Evolutionary conservation across 2,329 filamentous ascomycete species (phyloP).

Genomic region (Eutypella sp.): DNA sequence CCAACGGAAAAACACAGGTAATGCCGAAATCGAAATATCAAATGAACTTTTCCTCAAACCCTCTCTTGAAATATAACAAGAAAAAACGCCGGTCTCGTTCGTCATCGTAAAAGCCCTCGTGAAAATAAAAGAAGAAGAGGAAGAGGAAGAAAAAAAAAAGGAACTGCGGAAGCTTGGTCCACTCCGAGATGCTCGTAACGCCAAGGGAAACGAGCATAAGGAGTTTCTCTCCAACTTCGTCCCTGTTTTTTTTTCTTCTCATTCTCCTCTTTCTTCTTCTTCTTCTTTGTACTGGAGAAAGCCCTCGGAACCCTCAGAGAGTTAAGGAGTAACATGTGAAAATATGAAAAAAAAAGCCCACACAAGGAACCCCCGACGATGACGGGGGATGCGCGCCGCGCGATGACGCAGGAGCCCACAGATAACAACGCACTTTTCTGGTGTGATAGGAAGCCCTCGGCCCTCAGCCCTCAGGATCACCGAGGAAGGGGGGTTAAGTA

Average conservation of each 20-base stretch:
- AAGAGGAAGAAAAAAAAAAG: neutral
- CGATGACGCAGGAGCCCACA: slow-evolving; percentile 12
- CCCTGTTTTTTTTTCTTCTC: no score
- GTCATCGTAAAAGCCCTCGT: no score
- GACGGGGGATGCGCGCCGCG: slow-evolving; percentile 4
- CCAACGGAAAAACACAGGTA: no score
- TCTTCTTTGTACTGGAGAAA: no score
- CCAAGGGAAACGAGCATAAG: slow-evolving; percentile 16
- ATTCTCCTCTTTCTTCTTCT: no score
- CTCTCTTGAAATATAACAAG: no score
- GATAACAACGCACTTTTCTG: slow-evolving; percentile 12
- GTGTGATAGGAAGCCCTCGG: slow-evolving; percentile 11
- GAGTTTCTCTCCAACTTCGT: slow-evolving; percentile 29
- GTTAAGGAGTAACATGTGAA: no score
- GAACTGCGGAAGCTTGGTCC: slow-evolving; percentile 22
- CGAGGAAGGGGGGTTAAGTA: slow-evolving; percentile 24
- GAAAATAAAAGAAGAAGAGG: neutral
- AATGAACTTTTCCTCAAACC: no score
- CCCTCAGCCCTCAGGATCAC: slow-evolving; percentile 24
- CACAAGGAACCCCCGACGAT: slow-evolving; percentile 13
- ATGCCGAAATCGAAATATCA: no score
- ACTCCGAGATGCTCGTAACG: slow-evolving; percentile 23
- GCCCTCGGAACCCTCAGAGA: slow-evolving; percentile 30
- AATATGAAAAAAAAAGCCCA: no score
- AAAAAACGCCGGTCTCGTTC: no score